Conservation (phyloP, 2,329 filamentous ascomycete species). For the Microsporum canis region DNA sequence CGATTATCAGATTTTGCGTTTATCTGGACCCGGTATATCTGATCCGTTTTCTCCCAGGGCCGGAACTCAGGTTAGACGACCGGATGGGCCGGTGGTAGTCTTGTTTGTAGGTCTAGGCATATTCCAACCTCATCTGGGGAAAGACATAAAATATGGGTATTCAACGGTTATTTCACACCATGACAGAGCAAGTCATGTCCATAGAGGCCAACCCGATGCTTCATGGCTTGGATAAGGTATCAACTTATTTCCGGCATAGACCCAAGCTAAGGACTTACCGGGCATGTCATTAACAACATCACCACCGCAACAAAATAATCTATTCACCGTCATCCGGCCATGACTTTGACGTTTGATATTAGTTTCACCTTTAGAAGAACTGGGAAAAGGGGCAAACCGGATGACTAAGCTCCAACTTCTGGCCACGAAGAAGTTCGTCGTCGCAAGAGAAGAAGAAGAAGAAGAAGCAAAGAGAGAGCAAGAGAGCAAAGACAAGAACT, state of each 20-base stretch:
- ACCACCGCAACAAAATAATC: too few species aligned
- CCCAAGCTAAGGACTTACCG: too few species aligned
- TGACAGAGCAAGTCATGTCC: too few species aligned
- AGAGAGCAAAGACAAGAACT: neutral
- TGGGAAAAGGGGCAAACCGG: neutral
- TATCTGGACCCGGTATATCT: neutral
- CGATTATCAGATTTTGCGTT: neutral
- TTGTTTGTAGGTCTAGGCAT: neutral
- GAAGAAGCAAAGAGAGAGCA: neutral
- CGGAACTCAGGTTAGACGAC: neutral
- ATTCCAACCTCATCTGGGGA: too few species aligned
- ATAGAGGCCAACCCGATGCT: too few species aligned
- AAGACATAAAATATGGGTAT: too few species aligned
- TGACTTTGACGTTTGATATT: neutral
- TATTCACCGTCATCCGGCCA: too few species aligned
- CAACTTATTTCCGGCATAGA: too few species aligned
- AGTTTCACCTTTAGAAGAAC: neutral
- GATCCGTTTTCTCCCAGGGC: neutral
- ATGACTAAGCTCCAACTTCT: neutral
- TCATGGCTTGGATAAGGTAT: too few species aligned
- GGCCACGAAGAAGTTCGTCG: neutral
- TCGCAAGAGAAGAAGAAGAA: neutral
- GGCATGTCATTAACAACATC: too few species aligned
- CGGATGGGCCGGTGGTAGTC: neutral
- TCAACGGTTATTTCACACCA: too few species aligned